These are phyloP conservation scores for Parmelia sp. DNA, from an alignment of 495 filamentous ascomycete species.

Conservation along the genomic window DNA sequence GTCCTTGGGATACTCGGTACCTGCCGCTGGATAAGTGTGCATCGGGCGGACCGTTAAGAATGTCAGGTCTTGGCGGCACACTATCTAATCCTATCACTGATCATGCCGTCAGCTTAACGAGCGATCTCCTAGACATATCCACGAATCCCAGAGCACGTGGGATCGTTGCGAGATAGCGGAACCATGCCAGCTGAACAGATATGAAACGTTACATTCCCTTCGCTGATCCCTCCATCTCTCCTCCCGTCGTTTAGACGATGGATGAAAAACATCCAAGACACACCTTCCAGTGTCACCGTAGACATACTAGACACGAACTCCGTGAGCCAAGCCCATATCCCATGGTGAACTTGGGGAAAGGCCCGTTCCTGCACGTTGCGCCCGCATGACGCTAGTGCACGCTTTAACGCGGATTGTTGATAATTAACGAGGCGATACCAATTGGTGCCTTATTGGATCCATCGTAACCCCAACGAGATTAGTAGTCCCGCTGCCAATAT, in stretches of 20 bases:
- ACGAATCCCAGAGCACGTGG: too few species aligned
- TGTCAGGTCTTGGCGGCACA: background rate
- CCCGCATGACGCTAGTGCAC: constrained; percentile 6
- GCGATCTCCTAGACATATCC: background rate
- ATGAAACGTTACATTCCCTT: background rate
- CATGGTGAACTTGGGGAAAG: constrained; percentile 1
- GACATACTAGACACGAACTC: background rate
- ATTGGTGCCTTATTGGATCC: background rate
- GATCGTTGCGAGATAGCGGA: background rate
- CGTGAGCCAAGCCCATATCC: background rate
- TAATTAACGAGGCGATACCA: background rate
- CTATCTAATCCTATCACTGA: constrained; percentile 1
- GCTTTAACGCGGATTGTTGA: constrained; percentile 1
- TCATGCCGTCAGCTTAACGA: constrained; percentile 4
- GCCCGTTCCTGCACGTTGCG: constrained; percentile 8
- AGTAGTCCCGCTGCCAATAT: constrained; percentile 2
- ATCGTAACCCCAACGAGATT: background rate
- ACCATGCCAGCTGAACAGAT: background rate
- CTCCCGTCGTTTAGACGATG: background rate
- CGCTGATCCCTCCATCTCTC: background rate
- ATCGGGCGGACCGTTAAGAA: constrained; percentile 3
- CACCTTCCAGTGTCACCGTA: background rate
- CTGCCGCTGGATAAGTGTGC: constrained; percentile 7
- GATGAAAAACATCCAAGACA: background rate
- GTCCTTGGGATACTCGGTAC: background rate